phyloP scores from a whole-genome alignment of 83 land plant species.

The Thuja plicata region DNA sequence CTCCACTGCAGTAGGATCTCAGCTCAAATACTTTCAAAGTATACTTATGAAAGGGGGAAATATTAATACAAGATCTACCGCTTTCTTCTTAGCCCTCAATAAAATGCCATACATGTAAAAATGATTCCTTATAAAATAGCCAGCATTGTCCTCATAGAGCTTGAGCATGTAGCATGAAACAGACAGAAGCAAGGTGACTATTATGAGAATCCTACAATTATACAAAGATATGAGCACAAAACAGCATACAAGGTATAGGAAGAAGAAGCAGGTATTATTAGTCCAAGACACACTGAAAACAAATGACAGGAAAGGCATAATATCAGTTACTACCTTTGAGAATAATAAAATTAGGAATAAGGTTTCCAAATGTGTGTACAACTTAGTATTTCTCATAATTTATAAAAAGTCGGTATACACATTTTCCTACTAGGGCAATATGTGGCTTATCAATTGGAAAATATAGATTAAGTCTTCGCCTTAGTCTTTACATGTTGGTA shows the following conservation, averaged over 20 bases:
- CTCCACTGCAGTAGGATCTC: background rate
- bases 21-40: background rate
- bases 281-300: background rate
- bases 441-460: background rate
- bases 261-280: background rate
- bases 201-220: background rate
- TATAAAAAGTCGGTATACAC: background rate
- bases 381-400: background rate
- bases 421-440: background rate
- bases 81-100: background rate
- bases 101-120: background rate
- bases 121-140: background rate
- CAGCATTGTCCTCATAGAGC: background rate
- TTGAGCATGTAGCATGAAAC: background rate
- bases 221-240: background rate
- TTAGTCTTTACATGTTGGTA: background rate
- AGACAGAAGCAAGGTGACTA: background rate
- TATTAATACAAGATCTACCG: background rate
- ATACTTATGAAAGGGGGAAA: background rate
- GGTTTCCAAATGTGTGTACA: background rate
- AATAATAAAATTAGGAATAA: background rate
- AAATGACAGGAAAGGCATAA: background rate
- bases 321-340: background rate
- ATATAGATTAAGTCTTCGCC: background rate
- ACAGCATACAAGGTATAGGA: background rate